Evolutionary conservation across 441 rosid species (phyloP).

Genomic region (Kokia cookei): DNA sequence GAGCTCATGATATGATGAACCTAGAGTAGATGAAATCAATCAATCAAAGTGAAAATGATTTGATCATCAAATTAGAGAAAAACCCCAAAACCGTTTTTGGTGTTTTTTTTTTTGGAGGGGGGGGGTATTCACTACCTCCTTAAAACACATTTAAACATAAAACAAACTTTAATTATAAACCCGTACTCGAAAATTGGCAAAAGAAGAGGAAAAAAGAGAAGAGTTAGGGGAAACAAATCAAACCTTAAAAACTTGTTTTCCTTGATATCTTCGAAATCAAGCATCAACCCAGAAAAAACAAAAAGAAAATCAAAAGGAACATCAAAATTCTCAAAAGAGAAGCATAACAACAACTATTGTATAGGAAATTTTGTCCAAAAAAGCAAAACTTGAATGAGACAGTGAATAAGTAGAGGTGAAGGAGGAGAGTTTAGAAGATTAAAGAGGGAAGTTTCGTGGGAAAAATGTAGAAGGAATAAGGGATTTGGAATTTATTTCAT

Average conservation of each 20-base stretch:
- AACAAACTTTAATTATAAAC: neutral
- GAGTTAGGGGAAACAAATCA: neutral
- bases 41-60: neutral
- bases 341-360: neutral
- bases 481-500: neutral
- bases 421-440: neutral
- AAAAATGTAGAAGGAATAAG: neutral
- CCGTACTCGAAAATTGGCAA: neutral
- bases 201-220: neutral
- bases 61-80: neutral
- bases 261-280: neutral
- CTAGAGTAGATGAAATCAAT: neutral
- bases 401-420: neutral
- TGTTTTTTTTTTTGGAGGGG: too few species aligned
- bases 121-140: too few species aligned
- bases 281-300: neutral
- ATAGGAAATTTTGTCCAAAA: neutral
- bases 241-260: neutral
- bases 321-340: neutral
- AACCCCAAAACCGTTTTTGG: neutral
- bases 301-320: neutral
- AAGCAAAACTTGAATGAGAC: neutral
- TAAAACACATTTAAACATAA: neutral
- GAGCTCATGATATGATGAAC: neutral
- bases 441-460: neutral